These are phyloP conservation scores for Neurospora sp. DNA, from an alignment of 495 filamentous ascomycete species.

Conservation along the genomic window DNA sequence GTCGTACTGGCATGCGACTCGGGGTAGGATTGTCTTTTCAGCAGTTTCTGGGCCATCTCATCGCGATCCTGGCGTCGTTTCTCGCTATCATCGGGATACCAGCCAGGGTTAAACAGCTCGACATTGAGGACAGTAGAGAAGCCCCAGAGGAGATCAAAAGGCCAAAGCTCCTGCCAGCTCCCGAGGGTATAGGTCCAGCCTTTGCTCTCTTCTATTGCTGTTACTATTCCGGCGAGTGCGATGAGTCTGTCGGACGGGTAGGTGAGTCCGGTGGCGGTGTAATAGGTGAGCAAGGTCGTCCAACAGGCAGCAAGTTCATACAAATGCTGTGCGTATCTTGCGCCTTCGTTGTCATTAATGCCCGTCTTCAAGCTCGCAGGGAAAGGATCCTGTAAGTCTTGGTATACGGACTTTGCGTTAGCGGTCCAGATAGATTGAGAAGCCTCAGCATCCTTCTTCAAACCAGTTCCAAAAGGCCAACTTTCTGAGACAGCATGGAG, in stretches of 20 bases:
- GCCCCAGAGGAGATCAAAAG: neutral
- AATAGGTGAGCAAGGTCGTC: neutral
- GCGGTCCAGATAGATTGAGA: neutral
- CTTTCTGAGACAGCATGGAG: neutral
- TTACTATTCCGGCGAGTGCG: neutral
- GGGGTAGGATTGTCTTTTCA: neutral
- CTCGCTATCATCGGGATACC: neutral
- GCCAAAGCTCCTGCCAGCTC: neutral
- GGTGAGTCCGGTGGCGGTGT: neutral
- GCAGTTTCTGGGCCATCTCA: neutral
- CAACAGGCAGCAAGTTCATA: neutral
- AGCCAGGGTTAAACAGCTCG: neutral
- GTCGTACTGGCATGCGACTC: neutral
- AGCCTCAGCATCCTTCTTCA: neutral
- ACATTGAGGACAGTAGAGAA: neutral
- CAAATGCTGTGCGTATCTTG: neutral
- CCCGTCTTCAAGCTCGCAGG: neutral
- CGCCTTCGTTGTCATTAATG: neutral
- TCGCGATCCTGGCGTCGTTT: neutral
- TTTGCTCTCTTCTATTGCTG: neutral
- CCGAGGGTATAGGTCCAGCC: neutral
- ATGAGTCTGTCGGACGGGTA: neutral
- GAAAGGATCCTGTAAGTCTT: neutral
- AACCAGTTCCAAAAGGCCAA: neutral
- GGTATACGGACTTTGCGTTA: neutral